Base-by-base conservation (phyloP, 2,329 filamentous ascomycete species). In the Daldinia eschscholtzii region DNA sequence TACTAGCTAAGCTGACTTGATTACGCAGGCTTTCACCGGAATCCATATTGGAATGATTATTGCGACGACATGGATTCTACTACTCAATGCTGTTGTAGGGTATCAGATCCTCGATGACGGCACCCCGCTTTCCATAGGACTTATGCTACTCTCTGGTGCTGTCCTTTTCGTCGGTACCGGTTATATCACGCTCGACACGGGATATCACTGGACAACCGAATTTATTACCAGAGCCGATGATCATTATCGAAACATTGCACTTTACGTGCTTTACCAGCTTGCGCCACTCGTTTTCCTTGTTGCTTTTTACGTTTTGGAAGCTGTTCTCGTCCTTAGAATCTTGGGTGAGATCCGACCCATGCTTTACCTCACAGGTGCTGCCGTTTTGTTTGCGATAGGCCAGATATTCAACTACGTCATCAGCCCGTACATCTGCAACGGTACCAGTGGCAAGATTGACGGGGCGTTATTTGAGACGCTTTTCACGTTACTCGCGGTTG, bases 381-480 rank as follows among this genome's bases (percentile, higher is more conserved):
- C 86, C 2, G 74, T 98, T 2, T 85, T 97, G 15, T 99, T 99
- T 79, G 94, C 93, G 28, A 87, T 97, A 65, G 95, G 94, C 18
- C 96, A 99, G 79, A 88, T 99, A 72, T 99, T 99, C 87, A 93
- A 97, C 83, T 99, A 97, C 79, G 92, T 94, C 64, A 87, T 97
- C 81, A 98, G 94, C 84, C 88, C 91, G 13, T 91, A 97, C 79
- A 93, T 99, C 68, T 99, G 96, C 84, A 86, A 90, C 23, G 93
- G 93, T 50, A 93, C 94, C 0, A 78, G 85, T 46, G 93, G 94
- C 72, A 94, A 92, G 80, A 97, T 99, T 77, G 95, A 99, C 78
- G 96, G 96, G 57, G 89, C 95, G 5, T 82, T 99, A 0, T 99
- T 99, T 80, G 89, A 98, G 80, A 97, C 94, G 0, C 83, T 98